Percentiles rank a stretch among this genome's conserved stretches.
These are phyloP conservation scores for Cercospora berteroae DNA, from an alignment of 2,329 filamentous ascomycete species.

Conservation along the genomic window DNA sequence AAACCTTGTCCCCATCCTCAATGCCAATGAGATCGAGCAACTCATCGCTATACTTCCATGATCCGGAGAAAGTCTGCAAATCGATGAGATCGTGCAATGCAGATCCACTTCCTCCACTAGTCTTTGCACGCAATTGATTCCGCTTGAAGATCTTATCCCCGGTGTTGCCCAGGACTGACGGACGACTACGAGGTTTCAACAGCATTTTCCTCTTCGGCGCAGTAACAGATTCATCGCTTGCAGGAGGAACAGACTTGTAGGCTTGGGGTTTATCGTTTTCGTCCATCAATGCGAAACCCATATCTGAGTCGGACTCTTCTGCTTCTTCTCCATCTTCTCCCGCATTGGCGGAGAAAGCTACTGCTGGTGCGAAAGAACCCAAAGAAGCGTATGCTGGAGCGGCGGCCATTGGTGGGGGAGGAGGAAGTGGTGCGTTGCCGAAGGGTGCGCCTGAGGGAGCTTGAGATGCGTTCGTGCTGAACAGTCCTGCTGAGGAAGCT, in stretches of 20 bases:
- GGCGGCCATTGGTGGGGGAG: not conserved
- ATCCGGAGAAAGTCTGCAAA: conserved; percentile 58
- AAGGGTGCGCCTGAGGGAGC: not conserved
- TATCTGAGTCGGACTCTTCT: conserved; percentile 22
- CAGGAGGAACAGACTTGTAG: not conserved
- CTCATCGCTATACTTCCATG: conserved; percentile 45
- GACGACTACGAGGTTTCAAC: not conserved
- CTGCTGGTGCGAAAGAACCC: no score
- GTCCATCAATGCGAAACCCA: conserved; percentile 26
- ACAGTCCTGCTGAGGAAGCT: not conserved
- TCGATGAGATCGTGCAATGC: conserved; percentile 49
- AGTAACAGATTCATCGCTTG: not conserved
- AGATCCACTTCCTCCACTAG: not conserved
- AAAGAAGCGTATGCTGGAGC: not conserved
- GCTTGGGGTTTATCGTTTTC: not conserved
- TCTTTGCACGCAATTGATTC: not conserved
- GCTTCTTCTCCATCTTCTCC: no score
- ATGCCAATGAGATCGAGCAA: conserved; percentile 24
- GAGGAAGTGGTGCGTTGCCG: not conserved
- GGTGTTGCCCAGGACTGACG: no score
- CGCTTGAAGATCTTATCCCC: not conserved
- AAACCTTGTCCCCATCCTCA: not conserved
- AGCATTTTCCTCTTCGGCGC: not conserved
- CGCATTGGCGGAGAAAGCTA: no score
- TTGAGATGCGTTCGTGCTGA: not conserved